Conservation (phyloP, 139 green algal genomes). For the Chlorella ohadii region DNA sequence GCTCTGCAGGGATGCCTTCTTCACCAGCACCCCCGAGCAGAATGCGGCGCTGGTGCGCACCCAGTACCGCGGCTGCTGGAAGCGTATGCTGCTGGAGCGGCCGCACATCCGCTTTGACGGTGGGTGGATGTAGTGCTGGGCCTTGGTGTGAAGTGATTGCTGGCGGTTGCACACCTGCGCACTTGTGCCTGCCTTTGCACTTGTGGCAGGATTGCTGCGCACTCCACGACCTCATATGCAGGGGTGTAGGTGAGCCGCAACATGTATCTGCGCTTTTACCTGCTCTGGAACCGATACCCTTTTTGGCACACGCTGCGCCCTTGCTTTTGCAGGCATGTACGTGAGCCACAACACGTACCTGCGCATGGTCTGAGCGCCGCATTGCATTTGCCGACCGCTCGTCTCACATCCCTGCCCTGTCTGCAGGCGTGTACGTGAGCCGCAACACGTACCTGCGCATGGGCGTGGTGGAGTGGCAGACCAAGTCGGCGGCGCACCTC, state of each 20-base stretch:
- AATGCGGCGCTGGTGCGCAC: slow-evolving; percentile 36
- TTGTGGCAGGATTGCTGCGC: no score
- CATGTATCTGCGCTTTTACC: background rate
- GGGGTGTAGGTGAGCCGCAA: no score
- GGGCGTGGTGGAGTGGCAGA: slow-evolving; percentile 62
- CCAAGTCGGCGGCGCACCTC: slow-evolving; percentile 66
- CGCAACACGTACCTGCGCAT: slow-evolving; percentile 88
- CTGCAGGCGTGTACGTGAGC: slow-evolving; percentile 80
- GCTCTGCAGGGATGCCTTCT: slow-evolving; percentile 12
- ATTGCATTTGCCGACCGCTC: no score
- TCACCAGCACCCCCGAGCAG: slow-evolving; percentile 20
- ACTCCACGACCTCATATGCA: no score
- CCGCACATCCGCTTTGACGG: slow-evolving; percentile 57
- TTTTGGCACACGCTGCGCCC: no score
- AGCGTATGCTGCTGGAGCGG: slow-evolving; percentile 77
- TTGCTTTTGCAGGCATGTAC: slow-evolving; percentile 87
- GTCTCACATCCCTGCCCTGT: no score
- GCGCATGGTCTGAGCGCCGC: no score
- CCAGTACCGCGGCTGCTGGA: slow-evolving; percentile 69
- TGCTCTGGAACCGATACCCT: no score
- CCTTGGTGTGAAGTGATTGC: no score
- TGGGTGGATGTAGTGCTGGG: background rate
- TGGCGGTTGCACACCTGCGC: no score
- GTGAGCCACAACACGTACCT: background rate
- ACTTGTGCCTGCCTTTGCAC: no score